These are phyloP conservation scores for Leccinum ochraceum DNA, from an alignment of 768 basidiomycete species.

Conservation along the genomic window DNA sequence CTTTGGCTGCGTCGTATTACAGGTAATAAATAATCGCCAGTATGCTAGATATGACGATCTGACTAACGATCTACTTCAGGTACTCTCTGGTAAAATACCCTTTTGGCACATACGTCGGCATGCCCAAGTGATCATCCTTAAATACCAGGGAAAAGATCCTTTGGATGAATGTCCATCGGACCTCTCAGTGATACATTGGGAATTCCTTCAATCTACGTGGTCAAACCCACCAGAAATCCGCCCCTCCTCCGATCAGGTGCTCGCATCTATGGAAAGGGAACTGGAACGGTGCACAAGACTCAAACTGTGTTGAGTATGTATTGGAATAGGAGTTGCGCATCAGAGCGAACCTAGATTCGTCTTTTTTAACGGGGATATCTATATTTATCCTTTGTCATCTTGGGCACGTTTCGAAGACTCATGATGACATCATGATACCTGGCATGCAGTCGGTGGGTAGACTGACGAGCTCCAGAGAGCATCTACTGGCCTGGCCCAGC, in stretches of 20 bases:
- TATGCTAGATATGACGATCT: not conserved
- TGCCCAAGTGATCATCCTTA: slow-evolving; percentile 17
- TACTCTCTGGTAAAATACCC: slow-evolving; percentile 14
- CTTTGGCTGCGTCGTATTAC: slow-evolving; percentile 13
- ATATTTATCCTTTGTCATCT: not conserved
- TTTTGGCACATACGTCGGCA: slow-evolving; percentile 9
- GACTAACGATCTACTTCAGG: slow-evolving; percentile 2
- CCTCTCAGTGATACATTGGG: slow-evolving; percentile 5
- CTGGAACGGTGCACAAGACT: not conserved
- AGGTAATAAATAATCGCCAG: slow-evolving; percentile 5
- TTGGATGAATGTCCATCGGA: slow-evolving; percentile 12
- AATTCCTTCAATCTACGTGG: slow-evolving; percentile 16
- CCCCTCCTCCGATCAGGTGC: slow-evolving; percentile 10
- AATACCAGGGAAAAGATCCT: slow-evolving; percentile 17
- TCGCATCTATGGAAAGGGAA: slow-evolving; percentile 8
- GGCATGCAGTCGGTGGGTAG: no score
- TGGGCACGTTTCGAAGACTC: not conserved
- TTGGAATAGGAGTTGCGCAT: not conserved
- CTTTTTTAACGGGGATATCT: not conserved
- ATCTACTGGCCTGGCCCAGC: no score
- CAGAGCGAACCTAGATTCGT: not conserved
- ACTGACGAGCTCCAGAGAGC: no score
- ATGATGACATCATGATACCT: not conserved
- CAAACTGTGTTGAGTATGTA: not conserved
- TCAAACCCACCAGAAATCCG: slow-evolving; percentile 9